Conservation (phyloP, 2,329 filamentous ascomycete genomes). For the Magnaporthiopsis rhizophila region DNA sequence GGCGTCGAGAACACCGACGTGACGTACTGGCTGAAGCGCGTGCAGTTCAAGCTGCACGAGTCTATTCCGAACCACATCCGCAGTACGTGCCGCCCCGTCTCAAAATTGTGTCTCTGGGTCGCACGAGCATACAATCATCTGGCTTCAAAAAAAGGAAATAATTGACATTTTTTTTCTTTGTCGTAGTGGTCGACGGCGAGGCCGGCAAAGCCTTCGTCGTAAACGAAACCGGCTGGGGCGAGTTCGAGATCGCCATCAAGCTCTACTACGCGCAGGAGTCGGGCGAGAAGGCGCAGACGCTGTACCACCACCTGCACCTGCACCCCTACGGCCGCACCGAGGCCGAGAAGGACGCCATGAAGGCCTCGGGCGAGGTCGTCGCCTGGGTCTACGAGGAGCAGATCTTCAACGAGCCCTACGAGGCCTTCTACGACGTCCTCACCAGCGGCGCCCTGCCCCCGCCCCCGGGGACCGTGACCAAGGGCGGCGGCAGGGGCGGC, state of each 20-base stretch:
- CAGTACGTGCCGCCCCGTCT: slow-evolving; percentile 37
- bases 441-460: slow-evolving; percentile 59
- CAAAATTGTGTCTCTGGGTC: too few species aligned
- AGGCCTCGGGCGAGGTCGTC: slow-evolving; percentile 54
- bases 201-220: slow-evolving; percentile 67
- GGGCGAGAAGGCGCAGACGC: slow-evolving; percentile 88
- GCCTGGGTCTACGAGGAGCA: slow-evolving; percentile 88
- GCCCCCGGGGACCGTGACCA: slow-evolving; percentile 41
- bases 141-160: too few species aligned
- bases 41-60: slow-evolving; percentile 97
- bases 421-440: slow-evolving; percentile 81
- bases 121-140: too few species aligned
- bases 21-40: slow-evolving; percentile 91
- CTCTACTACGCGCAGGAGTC: slow-evolving; percentile 85
- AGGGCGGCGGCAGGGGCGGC: slow-evolving; percentile 40
- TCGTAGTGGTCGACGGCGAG: slow-evolving; percentile 61
- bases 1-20: slow-evolving; percentile 85
- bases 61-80: slow-evolving; percentile 88
- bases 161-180: background rate
- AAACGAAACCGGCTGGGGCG: slow-evolving; percentile 92
- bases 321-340: slow-evolving; percentile 85
- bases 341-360: slow-evolving; percentile 56
- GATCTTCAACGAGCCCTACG: slow-evolving; percentile 94
- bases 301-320: slow-evolving; percentile 86
- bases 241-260: slow-evolving; percentile 94